Conservation (phyloP, 2,329 filamentous ascomycete genomes). For the Alternaria hordeiaustralica region DNA sequence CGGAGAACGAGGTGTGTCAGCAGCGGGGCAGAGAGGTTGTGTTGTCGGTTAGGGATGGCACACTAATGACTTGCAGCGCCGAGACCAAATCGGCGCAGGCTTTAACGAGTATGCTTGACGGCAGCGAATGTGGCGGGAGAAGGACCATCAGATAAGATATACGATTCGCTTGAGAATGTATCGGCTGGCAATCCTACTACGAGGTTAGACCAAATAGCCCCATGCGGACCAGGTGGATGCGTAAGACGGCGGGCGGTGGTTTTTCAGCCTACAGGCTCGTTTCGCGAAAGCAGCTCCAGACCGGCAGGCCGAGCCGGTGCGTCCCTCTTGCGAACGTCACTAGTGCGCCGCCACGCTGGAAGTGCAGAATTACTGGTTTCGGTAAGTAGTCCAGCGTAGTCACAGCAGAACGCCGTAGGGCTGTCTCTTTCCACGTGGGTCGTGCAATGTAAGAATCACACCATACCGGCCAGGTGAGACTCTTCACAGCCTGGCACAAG, state of each 20-base stretch:
- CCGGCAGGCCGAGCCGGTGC: neutral
- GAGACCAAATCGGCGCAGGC: conserved; percentile 1
- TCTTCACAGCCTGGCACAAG: neutral
- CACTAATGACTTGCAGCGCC: conserved; percentile 11
- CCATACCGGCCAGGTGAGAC: neutral
- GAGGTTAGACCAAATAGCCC: conserved; percentile 3
- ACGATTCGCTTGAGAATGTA: conserved; percentile 22
- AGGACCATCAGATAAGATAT: conserved; percentile 14
- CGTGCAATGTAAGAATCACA: neutral
- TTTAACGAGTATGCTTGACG: conserved; percentile 1
- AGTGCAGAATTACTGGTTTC: conserved; percentile 5
- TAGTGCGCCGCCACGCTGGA: neutral
- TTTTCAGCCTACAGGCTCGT: neutral
- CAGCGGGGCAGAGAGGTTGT: conserved; percentile 18
- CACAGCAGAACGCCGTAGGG: neutral
- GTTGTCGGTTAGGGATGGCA: conserved; percentile 12
- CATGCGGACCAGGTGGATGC: conserved; percentile 9
- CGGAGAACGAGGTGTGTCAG: conserved; percentile 24
- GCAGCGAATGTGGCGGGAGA: conserved; percentile 1
- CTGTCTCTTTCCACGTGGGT: neutral
- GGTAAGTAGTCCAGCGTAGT: conserved; percentile 7
- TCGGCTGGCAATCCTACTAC: conserved; percentile 15
- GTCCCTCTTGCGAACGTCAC: conserved; percentile 1
- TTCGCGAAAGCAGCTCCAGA: neutral
- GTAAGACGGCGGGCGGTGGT: neutral